Conservation (phyloP, 345 rosid species). For the Melaleuca quinquenervia region DNA sequence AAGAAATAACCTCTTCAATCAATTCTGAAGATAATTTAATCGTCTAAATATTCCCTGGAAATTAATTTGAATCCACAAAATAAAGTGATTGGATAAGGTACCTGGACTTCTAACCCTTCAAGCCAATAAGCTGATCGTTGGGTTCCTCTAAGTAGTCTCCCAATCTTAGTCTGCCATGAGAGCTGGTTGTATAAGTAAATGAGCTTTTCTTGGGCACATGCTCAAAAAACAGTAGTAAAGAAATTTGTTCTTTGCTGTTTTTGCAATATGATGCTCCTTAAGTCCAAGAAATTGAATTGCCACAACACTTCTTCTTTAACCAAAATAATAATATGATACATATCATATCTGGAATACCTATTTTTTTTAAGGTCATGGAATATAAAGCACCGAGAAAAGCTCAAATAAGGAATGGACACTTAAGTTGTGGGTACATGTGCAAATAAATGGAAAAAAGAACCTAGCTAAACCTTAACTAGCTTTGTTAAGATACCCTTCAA, state of each 20-base stretch:
- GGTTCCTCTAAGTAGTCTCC: background rate
- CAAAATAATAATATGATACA: background rate
- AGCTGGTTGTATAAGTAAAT: background rate
- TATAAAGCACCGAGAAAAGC: background rate
- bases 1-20: background rate
- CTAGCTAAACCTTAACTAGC: background rate
- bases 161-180: background rate
- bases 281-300: background rate
- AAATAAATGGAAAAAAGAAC: background rate
- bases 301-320: background rate
- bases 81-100: background rate
- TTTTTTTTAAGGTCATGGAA: background rate
- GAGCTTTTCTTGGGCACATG: background rate
- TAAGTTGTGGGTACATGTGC: background rate
- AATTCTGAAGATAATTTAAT: background rate
- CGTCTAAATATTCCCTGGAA: background rate
- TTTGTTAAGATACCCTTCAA: background rate
- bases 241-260: background rate
- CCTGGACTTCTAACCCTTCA: background rate
- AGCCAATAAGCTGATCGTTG: background rate
- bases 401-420: background rate
- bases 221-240: background rate
- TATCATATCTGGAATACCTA: background rate
- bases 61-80: background rate
- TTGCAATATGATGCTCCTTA: background rate